These are phyloP conservation scores for Flammula alnicola DNA, from an alignment of 1,284 basidiomycete genomes.

Conservation along the genomic window DNA sequence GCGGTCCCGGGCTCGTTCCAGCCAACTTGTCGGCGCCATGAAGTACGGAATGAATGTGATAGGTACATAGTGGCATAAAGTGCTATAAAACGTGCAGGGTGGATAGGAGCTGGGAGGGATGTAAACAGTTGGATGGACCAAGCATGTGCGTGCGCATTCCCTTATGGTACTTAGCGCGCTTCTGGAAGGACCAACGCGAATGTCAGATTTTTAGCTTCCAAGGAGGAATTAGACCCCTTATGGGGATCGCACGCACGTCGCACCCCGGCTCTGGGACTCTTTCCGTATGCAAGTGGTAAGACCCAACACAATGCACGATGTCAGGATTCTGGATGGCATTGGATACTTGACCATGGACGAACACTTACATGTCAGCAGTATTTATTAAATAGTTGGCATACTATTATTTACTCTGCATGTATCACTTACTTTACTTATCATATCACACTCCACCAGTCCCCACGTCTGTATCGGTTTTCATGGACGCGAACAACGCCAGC, in stretches of 20 bases:
- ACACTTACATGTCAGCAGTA: background rate
- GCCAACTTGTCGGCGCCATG: too few species aligned
- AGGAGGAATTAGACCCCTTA: conserved; percentile 18
- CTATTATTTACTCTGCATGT: background rate
- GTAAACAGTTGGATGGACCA: too few species aligned
- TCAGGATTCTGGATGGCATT: background rate
- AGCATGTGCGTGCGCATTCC: conserved; percentile 7
- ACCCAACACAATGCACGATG: background rate
- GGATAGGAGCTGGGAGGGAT: too few species aligned
- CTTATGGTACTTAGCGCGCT: conserved; percentile 6
- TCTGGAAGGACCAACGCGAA: conserved; percentile 3
- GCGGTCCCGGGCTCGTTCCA: too few species aligned
- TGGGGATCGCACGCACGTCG: conserved; percentile 17
- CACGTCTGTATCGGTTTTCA: too few species aligned
- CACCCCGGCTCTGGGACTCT: conserved; percentile 1
- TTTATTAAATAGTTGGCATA: background rate
- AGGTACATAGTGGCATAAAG: too few species aligned
- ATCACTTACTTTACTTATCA: too few species aligned
- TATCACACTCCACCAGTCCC: too few species aligned
- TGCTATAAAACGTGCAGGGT: too few species aligned
- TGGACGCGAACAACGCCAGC: too few species aligned
- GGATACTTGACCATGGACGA: background rate
- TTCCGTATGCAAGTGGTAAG: background rate
- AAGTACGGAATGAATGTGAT: too few species aligned
- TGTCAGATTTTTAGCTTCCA: conserved; percentile 14